Percentiles rank a stretch among this genome's conserved stretches.
These are phyloP conservation scores for Entomortierella parvispora DNA, from an alignment of 192 early-diverging fungal species.

Conservation along the genomic window DNA sequence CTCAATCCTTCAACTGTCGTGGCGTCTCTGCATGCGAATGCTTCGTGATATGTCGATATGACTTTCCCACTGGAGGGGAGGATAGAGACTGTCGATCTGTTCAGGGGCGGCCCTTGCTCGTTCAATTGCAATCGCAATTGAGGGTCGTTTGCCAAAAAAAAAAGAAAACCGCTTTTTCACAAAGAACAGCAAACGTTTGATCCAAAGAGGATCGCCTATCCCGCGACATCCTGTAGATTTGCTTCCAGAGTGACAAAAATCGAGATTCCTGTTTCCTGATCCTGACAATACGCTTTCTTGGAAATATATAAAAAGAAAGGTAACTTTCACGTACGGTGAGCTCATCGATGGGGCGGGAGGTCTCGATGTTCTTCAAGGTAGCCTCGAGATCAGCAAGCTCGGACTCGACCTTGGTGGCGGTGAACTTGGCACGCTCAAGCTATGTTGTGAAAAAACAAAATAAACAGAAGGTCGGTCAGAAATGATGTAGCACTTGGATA, in stretches of 20 bases:
- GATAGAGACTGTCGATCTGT: no score
- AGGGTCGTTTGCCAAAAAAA: no score
- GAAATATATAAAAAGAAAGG: background rate
- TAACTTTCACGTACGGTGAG: conserved; percentile 77
- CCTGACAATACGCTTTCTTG: background rate
- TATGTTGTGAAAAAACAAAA: conserved; percentile 22
- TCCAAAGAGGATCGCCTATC: no score
- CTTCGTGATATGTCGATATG: no score
- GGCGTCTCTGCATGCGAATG: no score
- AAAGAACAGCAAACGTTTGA: no score
- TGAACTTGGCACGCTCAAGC: conserved; percentile 85
- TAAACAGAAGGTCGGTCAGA: background rate
- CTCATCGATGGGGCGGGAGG: conserved; percentile 92
- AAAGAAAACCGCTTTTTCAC: no score
- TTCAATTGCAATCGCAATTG: no score
- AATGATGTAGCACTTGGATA: background rate
- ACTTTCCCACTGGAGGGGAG: no score
- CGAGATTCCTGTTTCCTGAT: background rate
- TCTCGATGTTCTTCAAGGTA: conserved; percentile 93
- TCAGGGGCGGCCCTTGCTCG: no score
- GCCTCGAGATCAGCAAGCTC: conserved; percentile 89
- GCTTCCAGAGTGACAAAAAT: background rate
- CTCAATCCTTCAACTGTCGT: no score
- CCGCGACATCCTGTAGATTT: background rate
- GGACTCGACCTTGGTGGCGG: conserved; percentile 83